Conservation (phyloP, 495 filamentous ascomycete species). For the Penicillium lagena region DNA sequence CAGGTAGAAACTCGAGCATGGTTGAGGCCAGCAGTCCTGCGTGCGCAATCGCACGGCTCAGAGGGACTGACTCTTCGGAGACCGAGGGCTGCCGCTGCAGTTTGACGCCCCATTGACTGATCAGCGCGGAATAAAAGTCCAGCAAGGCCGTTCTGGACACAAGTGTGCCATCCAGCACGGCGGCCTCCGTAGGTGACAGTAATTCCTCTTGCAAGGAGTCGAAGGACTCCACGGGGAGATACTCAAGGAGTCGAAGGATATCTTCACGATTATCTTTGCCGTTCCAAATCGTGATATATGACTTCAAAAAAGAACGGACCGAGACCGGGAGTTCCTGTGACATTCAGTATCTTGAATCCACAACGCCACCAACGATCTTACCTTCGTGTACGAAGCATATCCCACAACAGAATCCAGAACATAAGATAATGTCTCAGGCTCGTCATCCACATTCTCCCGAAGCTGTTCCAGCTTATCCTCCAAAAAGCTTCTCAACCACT, state of each 20-base stretch:
- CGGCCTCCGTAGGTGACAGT: slow-evolving; percentile 52
- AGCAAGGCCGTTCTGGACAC: slow-evolving; percentile 51
- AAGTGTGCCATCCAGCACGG: slow-evolving; percentile 45
- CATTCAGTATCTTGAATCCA: slow-evolving; percentile 8
- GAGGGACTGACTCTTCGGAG: slow-evolving; percentile 25
- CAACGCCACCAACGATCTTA: slow-evolving; percentile 19
- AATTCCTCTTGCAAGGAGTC: slow-evolving; percentile 39
- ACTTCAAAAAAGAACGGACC: slow-evolving; percentile 54
- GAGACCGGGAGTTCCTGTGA: slow-evolving; percentile 54
- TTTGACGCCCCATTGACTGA: slow-evolving; percentile 59
- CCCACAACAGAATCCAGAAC: slow-evolving; percentile 51
- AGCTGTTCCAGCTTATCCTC: slow-evolving; percentile 51
- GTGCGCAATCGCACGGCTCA: slow-evolving; percentile 47
- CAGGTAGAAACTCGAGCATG: slow-evolving; percentile 44
- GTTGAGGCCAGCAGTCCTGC: slow-evolving; percentile 59
- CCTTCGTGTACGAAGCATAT: slow-evolving; percentile 61
- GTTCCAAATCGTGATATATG: slow-evolving; percentile 62
- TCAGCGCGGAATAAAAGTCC: slow-evolving; percentile 63
- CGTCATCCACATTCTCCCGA: slow-evolving; percentile 39
- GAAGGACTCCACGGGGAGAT: slow-evolving; percentile 54
- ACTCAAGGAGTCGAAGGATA: slow-evolving; percentile 60
- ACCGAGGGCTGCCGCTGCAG: slow-evolving; percentile 21
- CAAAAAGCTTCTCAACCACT: slow-evolving; percentile 59
- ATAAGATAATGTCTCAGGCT: slow-evolving; percentile 38
- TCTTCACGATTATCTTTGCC: slow-evolving; percentile 52